Base-by-base conservation (phyloP, 225 moss, liverwort and hornwort genomes). In the Pseudoscleropodium purum region DNA sequence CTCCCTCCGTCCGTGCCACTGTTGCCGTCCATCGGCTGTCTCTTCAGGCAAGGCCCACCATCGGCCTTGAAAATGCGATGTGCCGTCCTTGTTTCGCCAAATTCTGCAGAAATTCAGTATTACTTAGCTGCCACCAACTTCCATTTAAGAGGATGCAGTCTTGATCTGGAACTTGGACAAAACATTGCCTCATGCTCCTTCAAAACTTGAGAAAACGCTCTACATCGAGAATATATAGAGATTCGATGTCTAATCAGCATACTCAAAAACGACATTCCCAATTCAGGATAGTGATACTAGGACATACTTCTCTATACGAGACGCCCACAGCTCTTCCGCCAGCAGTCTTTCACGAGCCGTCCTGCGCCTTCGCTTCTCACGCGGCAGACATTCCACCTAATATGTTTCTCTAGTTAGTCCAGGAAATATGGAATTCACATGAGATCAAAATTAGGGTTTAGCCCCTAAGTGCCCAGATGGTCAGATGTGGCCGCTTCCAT, bases 21-120 rank as follows among this genome's bases (percentile, higher is more conserved):
- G 91, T 85, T 97, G 96, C 90, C 99, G 92, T 66, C 99, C 99
- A 41, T 91, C 89, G 20, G 93, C 84, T 5, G 99, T 97, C 70
- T 96, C 96, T 88, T 97, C 99, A 2, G 99, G 99, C 87, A 96
- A 91, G 43, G 95, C 85, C 95, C 94, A 99, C 96, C 97, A 97
- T 15, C 92, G 94, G 33, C 95, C 97, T 90, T 88, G 90, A 84
- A 96, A 97, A 91, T 84, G 94, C 51, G 89, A 85, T 24, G 75
- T 88, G 14, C 95, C 95, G 81, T 95, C 96, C 65, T 89, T 86
- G 59, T 91, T 93, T 76, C 89, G 90, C 99, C 99, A 99, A 60
- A 96, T 87, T 93, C 97, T 99, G 90, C 87, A 84, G 36, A 86
- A 64, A 88, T n/a, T 27, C 76, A 78, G 79, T 7, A 69, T 34